Percentiles rank a stretch among this genome's conserved stretches.
Conservation (phyloP, 495 filamentous ascomycete genomes). For the Glonium stellatum region DNA sequence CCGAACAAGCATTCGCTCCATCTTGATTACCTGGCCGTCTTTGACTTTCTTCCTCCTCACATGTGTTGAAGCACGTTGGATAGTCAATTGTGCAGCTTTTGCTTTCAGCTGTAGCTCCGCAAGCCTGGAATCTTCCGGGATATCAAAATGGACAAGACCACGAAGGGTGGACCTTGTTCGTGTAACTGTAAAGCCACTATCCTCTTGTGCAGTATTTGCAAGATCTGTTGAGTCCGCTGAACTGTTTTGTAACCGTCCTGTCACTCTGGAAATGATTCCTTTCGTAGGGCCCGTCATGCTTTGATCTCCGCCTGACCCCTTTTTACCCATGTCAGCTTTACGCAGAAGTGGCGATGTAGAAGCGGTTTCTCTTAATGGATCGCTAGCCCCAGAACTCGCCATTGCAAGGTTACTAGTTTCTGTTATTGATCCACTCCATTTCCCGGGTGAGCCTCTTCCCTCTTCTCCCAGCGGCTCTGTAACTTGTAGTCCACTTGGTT, state of each 20-base stretch:
- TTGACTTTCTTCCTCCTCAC: slow-evolving; percentile 33
- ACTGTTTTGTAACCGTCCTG: slow-evolving; percentile 15
- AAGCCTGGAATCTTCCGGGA: slow-evolving; percentile 28
- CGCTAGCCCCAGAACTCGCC: slow-evolving; percentile 13
- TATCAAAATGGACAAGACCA: slow-evolving; percentile 27
- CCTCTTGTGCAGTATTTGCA: not conserved
- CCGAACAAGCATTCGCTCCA: slow-evolving; percentile 67
- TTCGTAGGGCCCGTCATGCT: slow-evolving; percentile 5
- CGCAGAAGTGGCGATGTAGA: slow-evolving; percentile 25
- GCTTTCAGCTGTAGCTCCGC: slow-evolving; percentile 28
- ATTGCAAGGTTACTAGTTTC: slow-evolving; percentile 21
- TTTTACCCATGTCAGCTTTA: slow-evolving; percentile 22
- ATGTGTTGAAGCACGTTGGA: slow-evolving; percentile 23
- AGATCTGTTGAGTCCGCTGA: not conserved
- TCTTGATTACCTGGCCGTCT: slow-evolving; percentile 63
- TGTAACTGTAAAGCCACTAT: not conserved
- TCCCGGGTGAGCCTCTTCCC: slow-evolving; percentile 5
- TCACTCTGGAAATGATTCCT: slow-evolving; percentile 17
- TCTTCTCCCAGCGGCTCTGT: slow-evolving; percentile 5
- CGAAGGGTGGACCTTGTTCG: slow-evolving; percentile 21
- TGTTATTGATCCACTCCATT: slow-evolving; percentile 19
- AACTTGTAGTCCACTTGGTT: slow-evolving; percentile 18
- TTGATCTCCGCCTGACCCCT: slow-evolving; percentile 1
- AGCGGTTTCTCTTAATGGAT: slow-evolving; percentile 21
- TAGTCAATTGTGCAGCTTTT: slow-evolving; percentile 28